These are phyloP conservation scores for Pythium coloratum DNA, from an alignment of 352 stramenopile genomes.

Conservation along the genomic window DNA sequence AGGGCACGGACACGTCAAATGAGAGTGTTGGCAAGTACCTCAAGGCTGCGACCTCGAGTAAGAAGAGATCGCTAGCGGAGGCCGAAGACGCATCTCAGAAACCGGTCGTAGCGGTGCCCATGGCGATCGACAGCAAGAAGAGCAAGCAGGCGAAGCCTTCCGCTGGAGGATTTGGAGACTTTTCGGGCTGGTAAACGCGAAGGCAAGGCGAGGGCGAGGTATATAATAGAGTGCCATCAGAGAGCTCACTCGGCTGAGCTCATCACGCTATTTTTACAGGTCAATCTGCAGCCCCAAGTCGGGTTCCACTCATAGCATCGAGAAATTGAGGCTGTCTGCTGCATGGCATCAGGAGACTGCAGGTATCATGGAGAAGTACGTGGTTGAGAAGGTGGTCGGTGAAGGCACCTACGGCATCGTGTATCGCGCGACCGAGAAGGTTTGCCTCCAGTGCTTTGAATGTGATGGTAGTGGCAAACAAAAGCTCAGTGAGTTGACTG, in stretches of 20 bases:
- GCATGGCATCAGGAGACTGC: not conserved
- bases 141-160: slow-evolving; percentile 41
- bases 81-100: slow-evolving; percentile 15
- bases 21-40: slow-evolving; percentile 77
- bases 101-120: slow-evolving; percentile 27
- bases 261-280: slow-evolving; percentile 9
- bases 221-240: not conserved
- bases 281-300: not conserved
- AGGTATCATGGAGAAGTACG: slow-evolving; percentile 71
- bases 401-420: slow-evolving; percentile 84
- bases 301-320: not conserved
- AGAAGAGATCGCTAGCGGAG: slow-evolving; percentile 22
- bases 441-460: slow-evolving; percentile 16
- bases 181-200: slow-evolving; percentile 61
- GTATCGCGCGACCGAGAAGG: slow-evolving; percentile 80
- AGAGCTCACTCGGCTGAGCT: not conserved
- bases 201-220: not conserved
- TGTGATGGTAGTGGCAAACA: not conserved
- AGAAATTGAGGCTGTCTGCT: not conserved
- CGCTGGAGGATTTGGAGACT: slow-evolving; percentile 69
- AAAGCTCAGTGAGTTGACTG: not conserved
- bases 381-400: slow-evolving; percentile 77
- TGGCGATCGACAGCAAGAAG: slow-evolving; percentile 79
- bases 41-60: slow-evolving; percentile 26
- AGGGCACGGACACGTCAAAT: slow-evolving; percentile 31